Percentiles rank a stretch among this genome's conserved stretches.
phyloP scores from a whole-genome alignment of 345 rosid species.

The Tarenaya hassleriana region DNA sequence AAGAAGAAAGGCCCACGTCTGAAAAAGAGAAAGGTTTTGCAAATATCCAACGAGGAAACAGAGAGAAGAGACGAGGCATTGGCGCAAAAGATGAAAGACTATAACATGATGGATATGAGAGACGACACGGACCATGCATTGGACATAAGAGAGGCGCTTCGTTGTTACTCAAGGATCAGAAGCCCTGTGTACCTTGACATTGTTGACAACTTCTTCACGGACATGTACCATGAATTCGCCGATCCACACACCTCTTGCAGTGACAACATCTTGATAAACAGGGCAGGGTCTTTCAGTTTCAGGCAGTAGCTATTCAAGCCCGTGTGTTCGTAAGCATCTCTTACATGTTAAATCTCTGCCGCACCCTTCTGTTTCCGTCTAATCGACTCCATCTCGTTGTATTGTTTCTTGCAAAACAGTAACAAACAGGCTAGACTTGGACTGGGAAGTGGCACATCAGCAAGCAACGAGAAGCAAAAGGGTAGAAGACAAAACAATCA shows the following conservation, averaged over 20 bases:
- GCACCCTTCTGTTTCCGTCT: too few species aligned
- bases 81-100: constrained; percentile 75
- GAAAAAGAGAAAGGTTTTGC: constrained; percentile 24
- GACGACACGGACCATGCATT: constrained; percentile 66
- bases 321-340: too few species aligned
- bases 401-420: too few species aligned
- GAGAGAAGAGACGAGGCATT: constrained; percentile 39
- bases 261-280: constrained; percentile 41
- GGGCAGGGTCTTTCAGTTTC: constrained; percentile 45
- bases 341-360: too few species aligned
- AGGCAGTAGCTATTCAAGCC: too few species aligned
- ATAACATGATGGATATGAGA: constrained; percentile 70
- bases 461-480: too few species aligned
- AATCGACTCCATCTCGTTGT: too few species aligned
- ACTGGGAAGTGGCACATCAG: too few species aligned
- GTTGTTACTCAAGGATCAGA: constrained; percentile 68
- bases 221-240: constrained; percentile 70
- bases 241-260: constrained; percentile 38
- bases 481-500: too few species aligned
- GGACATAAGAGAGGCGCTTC: constrained; percentile 81
- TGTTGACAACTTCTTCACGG: constrained; percentile 75
- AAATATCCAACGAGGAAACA: constrained; percentile 1
- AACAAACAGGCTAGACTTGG: too few species aligned
- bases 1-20: constrained; percentile 28
- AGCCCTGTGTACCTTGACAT: constrained; percentile 81